These are phyloP conservation scores for Durusdinium trenchii DNA, from an alignment of 73 alveolate genomes.

Conservation along the genomic window DNA sequence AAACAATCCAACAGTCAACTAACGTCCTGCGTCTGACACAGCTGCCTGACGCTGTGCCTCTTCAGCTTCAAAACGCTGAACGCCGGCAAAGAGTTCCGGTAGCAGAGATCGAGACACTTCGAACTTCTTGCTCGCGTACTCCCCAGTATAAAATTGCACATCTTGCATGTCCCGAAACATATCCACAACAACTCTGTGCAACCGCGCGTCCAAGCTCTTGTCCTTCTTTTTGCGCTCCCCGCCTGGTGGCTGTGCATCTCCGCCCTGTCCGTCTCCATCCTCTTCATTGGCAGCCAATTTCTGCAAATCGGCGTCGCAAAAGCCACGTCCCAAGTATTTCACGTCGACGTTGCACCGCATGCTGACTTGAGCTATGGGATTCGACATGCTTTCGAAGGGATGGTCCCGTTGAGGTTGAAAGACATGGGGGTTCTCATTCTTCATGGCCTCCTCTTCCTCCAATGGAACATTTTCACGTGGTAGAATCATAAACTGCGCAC, in stretches of 20 bases:
- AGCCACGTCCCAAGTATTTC: slow-evolving; percentile 9
- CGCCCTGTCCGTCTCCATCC: no score
- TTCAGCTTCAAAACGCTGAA: neutral
- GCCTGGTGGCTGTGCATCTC: no score
- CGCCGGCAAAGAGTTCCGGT: slow-evolving; percentile 27
- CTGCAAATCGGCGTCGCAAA: neutral
- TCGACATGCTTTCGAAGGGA: slow-evolving; percentile 9
- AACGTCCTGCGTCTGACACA: no score
- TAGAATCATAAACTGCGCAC: neutral
- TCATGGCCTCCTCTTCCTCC: neutral
- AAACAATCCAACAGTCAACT: no score
- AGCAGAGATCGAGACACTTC: neutral
- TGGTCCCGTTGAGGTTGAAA: neutral
- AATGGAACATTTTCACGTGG: neutral
- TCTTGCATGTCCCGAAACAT: neutral
- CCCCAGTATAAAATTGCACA: slow-evolving; percentile 32
- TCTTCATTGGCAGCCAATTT: neutral
- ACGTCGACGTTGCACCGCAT: slow-evolving; percentile 26
- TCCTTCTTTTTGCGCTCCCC: no score
- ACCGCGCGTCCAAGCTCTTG: neutral
- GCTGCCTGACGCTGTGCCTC: neutral
- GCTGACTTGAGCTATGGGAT: neutral
- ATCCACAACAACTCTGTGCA: neutral
- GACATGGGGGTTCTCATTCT: slow-evolving; percentile 27
- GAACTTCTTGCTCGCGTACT: slow-evolving; percentile 39